These are phyloP conservation scores for Dioszegia aurantiaca DNA, from an alignment of 768 basidiomycete species.

Conservation along the genomic window DNA sequence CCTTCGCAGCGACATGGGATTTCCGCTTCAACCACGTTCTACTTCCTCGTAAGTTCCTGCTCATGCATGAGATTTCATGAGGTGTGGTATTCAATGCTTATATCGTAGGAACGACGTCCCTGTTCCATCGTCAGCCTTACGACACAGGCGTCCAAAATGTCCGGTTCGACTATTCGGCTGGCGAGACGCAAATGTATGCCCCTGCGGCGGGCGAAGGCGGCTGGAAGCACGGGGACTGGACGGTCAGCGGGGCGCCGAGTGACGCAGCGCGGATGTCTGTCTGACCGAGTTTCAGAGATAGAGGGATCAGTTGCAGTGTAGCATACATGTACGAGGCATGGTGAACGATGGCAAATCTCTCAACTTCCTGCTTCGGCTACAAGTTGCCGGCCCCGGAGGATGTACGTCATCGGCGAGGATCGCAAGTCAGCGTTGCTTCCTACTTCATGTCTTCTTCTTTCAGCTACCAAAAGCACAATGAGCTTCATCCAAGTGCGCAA, in stretches of 20 bases:
- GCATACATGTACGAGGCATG: too few species aligned
- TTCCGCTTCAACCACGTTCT: slow-evolving; percentile 63
- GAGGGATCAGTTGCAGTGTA: too few species aligned
- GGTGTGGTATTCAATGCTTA: background rate
- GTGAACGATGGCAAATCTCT: too few species aligned
- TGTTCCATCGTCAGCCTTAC: slow-evolving; percentile 36
- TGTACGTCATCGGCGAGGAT: too few species aligned
- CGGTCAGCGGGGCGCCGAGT: slow-evolving; percentile 30
- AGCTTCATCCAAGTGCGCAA: slow-evolving; percentile 14
- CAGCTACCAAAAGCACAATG: background rate
- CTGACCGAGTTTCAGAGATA: too few species aligned
- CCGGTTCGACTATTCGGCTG: slow-evolving; percentile 32
- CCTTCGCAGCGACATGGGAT: slow-evolving; percentile 61
- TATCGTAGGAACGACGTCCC: slow-evolving; percentile 27
- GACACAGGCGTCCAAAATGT: slow-evolving; percentile 18
- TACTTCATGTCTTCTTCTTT: background rate
- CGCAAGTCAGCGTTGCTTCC: background rate
- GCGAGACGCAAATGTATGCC: slow-evolving; percentile 33
- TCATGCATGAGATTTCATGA: background rate
- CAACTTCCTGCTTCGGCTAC: too few species aligned
- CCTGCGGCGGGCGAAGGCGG: slow-evolving; percentile 40
- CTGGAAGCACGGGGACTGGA: slow-evolving; percentile 24
- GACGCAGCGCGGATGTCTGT: slow-evolving; percentile 31
- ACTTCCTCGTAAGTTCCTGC: slow-evolving; percentile 54
- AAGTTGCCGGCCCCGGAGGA: too few species aligned